These are phyloP conservation scores for Hansenula lynferdii DNA, from an alignment of 1,139 yeast genomes.

Conservation along the genomic window DNA sequence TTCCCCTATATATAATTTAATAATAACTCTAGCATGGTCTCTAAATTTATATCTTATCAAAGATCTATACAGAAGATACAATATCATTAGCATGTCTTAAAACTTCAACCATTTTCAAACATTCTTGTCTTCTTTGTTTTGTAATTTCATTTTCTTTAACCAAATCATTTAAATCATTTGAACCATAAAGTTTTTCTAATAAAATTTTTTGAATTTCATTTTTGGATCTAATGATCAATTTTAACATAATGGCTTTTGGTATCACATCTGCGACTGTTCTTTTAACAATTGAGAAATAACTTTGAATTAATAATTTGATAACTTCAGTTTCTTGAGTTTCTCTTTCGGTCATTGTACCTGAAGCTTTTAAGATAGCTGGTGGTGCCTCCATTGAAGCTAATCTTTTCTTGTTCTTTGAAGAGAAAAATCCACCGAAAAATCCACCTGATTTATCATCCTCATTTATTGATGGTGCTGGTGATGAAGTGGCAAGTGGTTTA, in stretches of 20 bases:
- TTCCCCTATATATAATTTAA: no score
- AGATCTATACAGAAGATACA: constrained; percentile 68
- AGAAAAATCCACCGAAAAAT: constrained; percentile 92
- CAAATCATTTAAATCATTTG: constrained; percentile 68
- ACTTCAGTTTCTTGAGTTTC: constrained; percentile 97
- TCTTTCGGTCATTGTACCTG: constrained; percentile 92
- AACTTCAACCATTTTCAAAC: constrained; percentile 91
- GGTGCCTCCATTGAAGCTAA: constrained; percentile 97
- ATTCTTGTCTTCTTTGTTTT: constrained; percentile 92
- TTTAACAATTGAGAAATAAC: constrained; percentile 89
- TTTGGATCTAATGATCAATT: constrained; percentile 79
- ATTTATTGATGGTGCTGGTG: constrained; percentile 27
- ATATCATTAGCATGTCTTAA: constrained; percentile 86
- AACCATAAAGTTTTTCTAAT: constrained; percentile 79
- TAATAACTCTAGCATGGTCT: no score
- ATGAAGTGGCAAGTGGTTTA: constrained; percentile 56
- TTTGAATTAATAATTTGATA: constrained; percentile 82
- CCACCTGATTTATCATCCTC: constrained; percentile 53
- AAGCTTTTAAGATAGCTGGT: constrained; percentile 90
- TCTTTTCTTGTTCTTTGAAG: constrained; percentile 89
- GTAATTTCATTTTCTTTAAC: constrained; percentile 92
- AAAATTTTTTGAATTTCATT: constrained; percentile 87
- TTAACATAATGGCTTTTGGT: constrained; percentile 94
- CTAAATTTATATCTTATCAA: background rate
- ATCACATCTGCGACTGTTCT: constrained; percentile 90